Evolutionary conservation across 2,329 filamentous ascomycete genomes (phyloP), one percentile per base, ranked within the genome.

Genomic region (Phialocephala subalpina): DNA sequence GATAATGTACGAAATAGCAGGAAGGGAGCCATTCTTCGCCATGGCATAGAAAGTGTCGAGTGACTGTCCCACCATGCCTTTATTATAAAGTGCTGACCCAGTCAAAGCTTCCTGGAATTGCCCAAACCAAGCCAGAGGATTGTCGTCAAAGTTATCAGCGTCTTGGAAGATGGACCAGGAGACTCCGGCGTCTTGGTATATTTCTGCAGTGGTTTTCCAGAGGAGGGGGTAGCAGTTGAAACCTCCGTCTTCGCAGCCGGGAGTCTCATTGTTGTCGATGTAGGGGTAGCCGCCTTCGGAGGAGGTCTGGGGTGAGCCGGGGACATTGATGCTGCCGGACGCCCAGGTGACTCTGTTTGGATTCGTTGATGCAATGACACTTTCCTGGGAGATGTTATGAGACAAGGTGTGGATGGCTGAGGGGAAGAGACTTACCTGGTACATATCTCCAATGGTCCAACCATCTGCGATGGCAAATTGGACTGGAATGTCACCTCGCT

Each of bases 361-460:
- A 61, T 79, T 80, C 0, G 80, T 82, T 0, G 81, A 77, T 2
- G 81, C 81, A 61, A 83, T 80, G 66, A 82, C 79, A 8, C 76
- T 74, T 75, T 83, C 80, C 77, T 82, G 63, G 27, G 12, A 11
- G 25, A 38, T n/a, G 42, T 56, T 14, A 66, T 49, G n/a, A 56
- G n/a, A n/a, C 9, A 9, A 33, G 29, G 9, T 5, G 29, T 5
- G 5, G 33, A 18, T 14, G 29, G 9, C 12, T n/a, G 35, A 29
- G 4, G 22, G 9, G 2, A 16, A 14, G 16, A 27, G 14, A 64
- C 42, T 56, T 53, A 79, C 79, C 70, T 82, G 84, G 66, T 87
- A 87, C 84, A 87, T 87, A 70, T 87, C 86, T 1, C 79, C 84
- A 20, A 85, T 71, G 0, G 84, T 83, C 81, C 82, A 87, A 11